Evolutionary conservation across 306 rosid species (phyloP), one percentile per base, ranked within the genome.

Genomic region (Quercus wislizeni): DNA sequence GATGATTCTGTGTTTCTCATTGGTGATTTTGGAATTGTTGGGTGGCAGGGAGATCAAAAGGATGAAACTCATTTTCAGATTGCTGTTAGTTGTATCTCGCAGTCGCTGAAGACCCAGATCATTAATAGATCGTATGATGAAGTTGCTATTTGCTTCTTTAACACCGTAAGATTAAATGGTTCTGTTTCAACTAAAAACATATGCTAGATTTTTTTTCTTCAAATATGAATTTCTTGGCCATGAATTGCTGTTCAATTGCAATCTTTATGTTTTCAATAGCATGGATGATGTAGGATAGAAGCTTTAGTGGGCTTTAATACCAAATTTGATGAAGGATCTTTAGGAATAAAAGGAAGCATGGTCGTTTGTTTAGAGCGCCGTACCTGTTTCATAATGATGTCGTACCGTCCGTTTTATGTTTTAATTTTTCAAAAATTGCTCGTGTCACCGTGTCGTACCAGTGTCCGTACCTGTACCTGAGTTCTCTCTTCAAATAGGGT

Each of bases 81-180:
- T 82, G 93, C 96, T 63, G 69, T 86, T 77, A 85, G 87, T 76
- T 90, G 94, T 74, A 90, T 95, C 80, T 87, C 85, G 1, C 86
- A 90, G 64, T 86, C 94, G 0, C 76, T 95, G 57, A 92, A 84
- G 91, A 73, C 91, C 20, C 92, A 84, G 73, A 92, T 95, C 82
- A 90, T 95, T n/a, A 92, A 81, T 81, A 86, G 85, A 55, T 85
- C 98, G 1, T 84, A 90, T 56, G 96, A 92, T 65, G 98, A 95
- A 89, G 87, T 95, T 80, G 91, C 99, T 74, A 83, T 95, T 78
- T 95, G 99, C 89, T 95, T 95, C 85, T 91, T 83, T 51, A 95
- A 92, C 86, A 95, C 99, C 0, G 99, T 94, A 84, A 83, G 87
- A 52, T 73, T 55, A 74, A 12, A 49, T 63, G 38, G 55, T 31